Conservation (phyloP, 2,329 filamentous ascomycete genomes). For the Pseudocercospora ulei region DNA sequence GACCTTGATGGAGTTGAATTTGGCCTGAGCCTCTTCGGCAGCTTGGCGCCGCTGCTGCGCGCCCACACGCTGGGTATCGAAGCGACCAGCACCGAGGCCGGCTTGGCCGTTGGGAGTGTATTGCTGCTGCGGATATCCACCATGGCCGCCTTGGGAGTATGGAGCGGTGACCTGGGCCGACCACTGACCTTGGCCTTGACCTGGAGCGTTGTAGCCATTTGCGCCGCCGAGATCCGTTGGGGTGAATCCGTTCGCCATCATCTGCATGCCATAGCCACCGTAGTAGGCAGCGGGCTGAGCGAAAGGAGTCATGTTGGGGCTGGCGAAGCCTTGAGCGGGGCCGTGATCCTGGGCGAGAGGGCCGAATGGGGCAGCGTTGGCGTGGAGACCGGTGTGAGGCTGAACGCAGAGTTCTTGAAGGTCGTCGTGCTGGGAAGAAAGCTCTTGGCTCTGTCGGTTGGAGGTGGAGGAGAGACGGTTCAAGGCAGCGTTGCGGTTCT, state of each 20-base stretch:
- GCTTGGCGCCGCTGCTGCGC: slow-evolving; percentile 66
- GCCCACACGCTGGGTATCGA: slow-evolving; percentile 64
- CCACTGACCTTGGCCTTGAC: slow-evolving; percentile 24
- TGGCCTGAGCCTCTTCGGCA: slow-evolving; percentile 61
- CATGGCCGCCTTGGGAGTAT: slow-evolving; percentile 41
- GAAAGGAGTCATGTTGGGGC: slow-evolving; percentile 29
- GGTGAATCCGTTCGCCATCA: slow-evolving; percentile 60
- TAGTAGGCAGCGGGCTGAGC: slow-evolving; percentile 37
- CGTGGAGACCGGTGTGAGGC: slow-evolving; percentile 65
- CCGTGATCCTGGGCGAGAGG: slow-evolving; percentile 41
- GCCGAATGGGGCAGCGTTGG: slow-evolving; percentile 68
- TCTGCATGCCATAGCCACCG: slow-evolving; percentile 48
- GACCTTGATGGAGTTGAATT: slow-evolving; percentile 72
- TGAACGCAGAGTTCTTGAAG: slow-evolving; percentile 47
- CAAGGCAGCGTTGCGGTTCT: slow-evolving; percentile 58
- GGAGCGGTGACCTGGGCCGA: slow-evolving; percentile 16
- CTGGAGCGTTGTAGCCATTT: slow-evolving; percentile 37
- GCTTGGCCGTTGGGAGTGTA: slow-evolving; percentile 42
- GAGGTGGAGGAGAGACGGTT: slow-evolving; percentile 54
- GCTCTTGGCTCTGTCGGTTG: slow-evolving; percentile 61
- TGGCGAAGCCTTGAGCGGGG: slow-evolving; percentile 29
- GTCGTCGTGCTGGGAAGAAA: slow-evolving; percentile 47
- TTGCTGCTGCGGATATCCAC: slow-evolving; percentile 43
- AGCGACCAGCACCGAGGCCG: slow-evolving; percentile 38
- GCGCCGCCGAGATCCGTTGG: slow-evolving; percentile 48